These are phyloP conservation scores for Taxawa tesnikishii DNA, from an alignment of 2,329 filamentous ascomycete genomes.

Conservation along the genomic window DNA sequence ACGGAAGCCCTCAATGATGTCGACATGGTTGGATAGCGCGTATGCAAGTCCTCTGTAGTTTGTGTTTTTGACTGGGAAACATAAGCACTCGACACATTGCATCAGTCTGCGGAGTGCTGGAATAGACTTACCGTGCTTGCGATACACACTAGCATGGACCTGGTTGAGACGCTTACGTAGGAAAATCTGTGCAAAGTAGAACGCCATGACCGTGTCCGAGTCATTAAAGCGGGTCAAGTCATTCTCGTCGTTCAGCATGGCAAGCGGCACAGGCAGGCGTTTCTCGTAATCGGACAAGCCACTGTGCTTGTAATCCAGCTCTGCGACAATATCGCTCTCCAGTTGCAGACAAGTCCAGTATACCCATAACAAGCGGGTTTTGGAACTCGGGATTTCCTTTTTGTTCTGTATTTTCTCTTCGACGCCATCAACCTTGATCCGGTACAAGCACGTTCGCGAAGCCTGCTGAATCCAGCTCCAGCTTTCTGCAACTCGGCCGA, in stretches of 20 bases:
- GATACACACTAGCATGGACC: conserved; percentile 44
- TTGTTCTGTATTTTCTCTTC: too few relatives aligned
- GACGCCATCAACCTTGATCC: conserved; percentile 7
- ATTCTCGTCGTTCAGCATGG: conserved; percentile 10
- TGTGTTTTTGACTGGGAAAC: too few relatives aligned
- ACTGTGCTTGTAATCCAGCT: conserved; percentile 45
- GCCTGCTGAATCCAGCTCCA: conserved; percentile 48
- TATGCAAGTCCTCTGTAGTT: conserved; percentile 5
- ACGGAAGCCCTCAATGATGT: conserved; percentile 39
- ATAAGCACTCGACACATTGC: too few relatives aligned
- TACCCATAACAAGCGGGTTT: conserved; percentile 43
- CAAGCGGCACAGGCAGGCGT: conserved; percentile 29
- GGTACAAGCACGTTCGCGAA: conserved; percentile 10
- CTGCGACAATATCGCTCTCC: conserved; percentile 88
- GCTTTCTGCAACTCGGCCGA: conserved; percentile 78
- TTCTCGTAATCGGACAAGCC: conserved; percentile 51
- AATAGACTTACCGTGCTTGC: conserved; percentile 20
- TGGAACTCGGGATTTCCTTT: conserved; percentile 11
- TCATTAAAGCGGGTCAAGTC: conserved; percentile 9
- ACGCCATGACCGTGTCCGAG: conserved; percentile 36
- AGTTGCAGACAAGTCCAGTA: conserved; percentile 93
- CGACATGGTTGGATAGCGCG: conserved; percentile 20
- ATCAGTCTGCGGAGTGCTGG: neutral
- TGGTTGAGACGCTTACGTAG: conserved; percentile 45
- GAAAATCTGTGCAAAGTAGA: conserved; percentile 50